Evolutionary conservation across 1,139 yeast genomes (phyloP), one percentile per base, ranked within the genome.

Genomic region (Sugiyamaella grinbergsii): DNA sequence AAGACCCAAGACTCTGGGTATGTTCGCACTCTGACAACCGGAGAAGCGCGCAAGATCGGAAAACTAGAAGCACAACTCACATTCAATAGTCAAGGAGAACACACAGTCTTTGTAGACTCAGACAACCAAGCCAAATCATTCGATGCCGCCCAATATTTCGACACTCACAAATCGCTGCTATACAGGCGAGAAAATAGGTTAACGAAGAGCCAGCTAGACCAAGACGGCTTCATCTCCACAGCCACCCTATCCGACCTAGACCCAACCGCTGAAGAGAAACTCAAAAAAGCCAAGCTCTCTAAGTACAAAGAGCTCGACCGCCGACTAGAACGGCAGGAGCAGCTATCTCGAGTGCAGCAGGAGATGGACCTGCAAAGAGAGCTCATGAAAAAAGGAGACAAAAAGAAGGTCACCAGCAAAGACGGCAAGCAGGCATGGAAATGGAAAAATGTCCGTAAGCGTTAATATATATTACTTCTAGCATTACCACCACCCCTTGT

Each of bases 1-100:
- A 91, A 91, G 70, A 83, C 96, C 0, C 98, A 93, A 68, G 98
- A 93, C 71, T 77, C 84, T 24, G 89, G 86, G 55, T 93, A 93
- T 66, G 77, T 93, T 47, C 80, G 89, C 58, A 86, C 95, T 4
- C 70, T 87, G 70, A 76, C 91, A 59, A 79, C 80, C 53, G 79
- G 80, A 56, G 97, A 91, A 66, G 60, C 76, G 57, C 77, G 76
- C 42, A 82, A 85, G 65, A 80, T 89, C 33, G 81, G 79, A 44
- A 81, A 79, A 63, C 77, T 82, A 50, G 76, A 81, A 60, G 69
- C 78, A n/a, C 74, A 72, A 26, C 66, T 85, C 50, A 72, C 74
- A 42, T 81, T 84, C 61, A 73, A 75, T 52, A 58, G 59, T 2
- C 50, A 61, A 2, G 72, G 96, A 2, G 78, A 79, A 38, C 98